Evolutionary conservation across 352 stramenopile species (phyloP).

Genomic region (Phytophthora kernoviae): DNA sequence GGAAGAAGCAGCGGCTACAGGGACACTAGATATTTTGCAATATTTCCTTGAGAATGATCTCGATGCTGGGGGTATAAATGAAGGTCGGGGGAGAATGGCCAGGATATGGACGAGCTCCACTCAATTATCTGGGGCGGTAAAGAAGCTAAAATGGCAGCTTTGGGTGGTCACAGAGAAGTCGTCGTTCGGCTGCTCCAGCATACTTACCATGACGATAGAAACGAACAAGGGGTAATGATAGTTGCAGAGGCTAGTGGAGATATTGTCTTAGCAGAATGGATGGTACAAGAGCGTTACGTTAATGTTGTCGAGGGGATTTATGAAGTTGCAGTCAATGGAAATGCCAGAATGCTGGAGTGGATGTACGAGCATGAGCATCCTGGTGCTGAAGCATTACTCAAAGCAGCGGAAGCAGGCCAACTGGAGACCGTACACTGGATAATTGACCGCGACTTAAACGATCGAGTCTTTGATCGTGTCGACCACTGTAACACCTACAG

Average conservation of each 20-base stretch:
- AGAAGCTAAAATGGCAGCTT: too few species aligned
- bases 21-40: constrained; percentile 4
- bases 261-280: constrained; percentile 22
- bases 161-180: constrained; percentile 2
- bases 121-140: too few species aligned
- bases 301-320: constrained; percentile 8
- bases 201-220: background rate
- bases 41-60: constrained; percentile 13
- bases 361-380: constrained; percentile 6
- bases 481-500: too few species aligned
- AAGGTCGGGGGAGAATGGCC: too few species aligned
- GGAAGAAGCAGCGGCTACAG: constrained; percentile 4
- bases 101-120: too few species aligned
- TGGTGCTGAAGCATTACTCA: too few species aligned
- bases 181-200: constrained; percentile 10
- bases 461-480: too few species aligned
- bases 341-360: constrained; percentile 10
- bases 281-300: too few species aligned
- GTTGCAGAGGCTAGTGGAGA: constrained; percentile 5
- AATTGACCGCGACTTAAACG: too few species aligned
- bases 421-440: too few species aligned
- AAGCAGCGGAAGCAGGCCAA: too few species aligned
- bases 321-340: constrained; percentile 12
- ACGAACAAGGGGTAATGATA: background rate
- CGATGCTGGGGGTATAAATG: too few species aligned